These are phyloP conservation scores for Gracilariopsis chorda DNA, from an alignment of 23 red algal genomes.

Conservation along the genomic window DNA sequence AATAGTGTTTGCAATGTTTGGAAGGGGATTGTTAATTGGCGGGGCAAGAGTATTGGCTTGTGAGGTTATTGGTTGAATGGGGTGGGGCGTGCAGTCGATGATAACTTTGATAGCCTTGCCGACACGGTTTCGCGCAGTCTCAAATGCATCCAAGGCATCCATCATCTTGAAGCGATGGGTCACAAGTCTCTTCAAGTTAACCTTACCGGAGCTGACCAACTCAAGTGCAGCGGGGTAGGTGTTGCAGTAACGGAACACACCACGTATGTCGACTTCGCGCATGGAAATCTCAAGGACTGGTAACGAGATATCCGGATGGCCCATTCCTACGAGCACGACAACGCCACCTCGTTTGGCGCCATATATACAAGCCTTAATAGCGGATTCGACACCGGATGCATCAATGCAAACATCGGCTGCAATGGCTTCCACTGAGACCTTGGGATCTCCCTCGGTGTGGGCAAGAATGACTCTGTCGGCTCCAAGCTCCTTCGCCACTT, in stretches of 20 bases:
- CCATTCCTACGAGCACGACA: constrained; percentile 83
- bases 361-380: constrained; percentile 45
- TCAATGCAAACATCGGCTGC: constrained; percentile 74
- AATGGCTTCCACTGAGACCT: constrained; percentile 36
- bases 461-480: constrained; percentile 34
- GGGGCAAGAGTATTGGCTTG: background rate
- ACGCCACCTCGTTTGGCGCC: constrained; percentile 61
- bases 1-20: background rate
- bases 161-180: constrained; percentile 80
- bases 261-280: constrained; percentile 72
- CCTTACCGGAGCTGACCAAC: constrained; percentile 46
- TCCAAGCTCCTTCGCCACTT: constrained; percentile 57
- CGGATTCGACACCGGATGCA: constrained; percentile 67
- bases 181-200: constrained; percentile 59
- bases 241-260: constrained; percentile 86
- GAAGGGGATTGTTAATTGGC: background rate
- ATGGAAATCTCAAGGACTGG: constrained; percentile 69
- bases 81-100: constrained; percentile 61
- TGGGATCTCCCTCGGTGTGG: constrained; percentile 47
- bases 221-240: constrained; percentile 68
- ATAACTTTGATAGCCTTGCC: constrained; percentile 84
- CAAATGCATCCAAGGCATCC: constrained; percentile 73
- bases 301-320: constrained; percentile 31
- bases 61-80: background rate
- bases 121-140: constrained; percentile 30